Evolutionary conservation across 768 basidiomycete species (phyloP).

Genomic region (Boletus subparvulus): DNA sequence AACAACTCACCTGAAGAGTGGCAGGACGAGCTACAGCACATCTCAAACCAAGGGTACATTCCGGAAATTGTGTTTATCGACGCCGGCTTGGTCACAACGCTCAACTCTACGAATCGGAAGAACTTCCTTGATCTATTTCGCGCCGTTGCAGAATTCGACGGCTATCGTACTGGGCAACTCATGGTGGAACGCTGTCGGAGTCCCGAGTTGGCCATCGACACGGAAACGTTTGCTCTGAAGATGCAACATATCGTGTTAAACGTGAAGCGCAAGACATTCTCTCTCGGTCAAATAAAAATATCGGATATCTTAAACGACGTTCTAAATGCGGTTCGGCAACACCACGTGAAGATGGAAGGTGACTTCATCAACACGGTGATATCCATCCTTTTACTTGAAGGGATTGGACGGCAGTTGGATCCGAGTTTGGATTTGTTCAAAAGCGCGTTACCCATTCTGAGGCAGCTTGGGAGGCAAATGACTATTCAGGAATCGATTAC

Average conservation of each 20-base stretch:
- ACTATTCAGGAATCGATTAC: constrained; percentile 65
- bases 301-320: constrained; percentile 91
- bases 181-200: constrained; percentile 95
- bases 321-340: constrained; percentile 76
- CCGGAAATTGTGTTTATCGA: constrained; percentile 97
- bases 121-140: constrained; percentile 98
- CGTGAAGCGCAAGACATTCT: constrained; percentile 96
- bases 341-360: constrained; percentile 98
- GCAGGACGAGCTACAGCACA: constrained; percentile 61
- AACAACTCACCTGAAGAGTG: constrained; percentile 60
- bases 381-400: constrained; percentile 89
- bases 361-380: constrained; percentile 99
- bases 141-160: constrained; percentile 95
- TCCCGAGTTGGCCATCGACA: constrained; percentile 86
- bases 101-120: constrained; percentile 75
- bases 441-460: constrained; percentile 88
- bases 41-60: constrained; percentile 73
- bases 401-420: constrained; percentile 92
- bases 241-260: constrained; percentile 94
- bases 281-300: constrained; percentile 94
- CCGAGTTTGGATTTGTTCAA: constrained; percentile 93
- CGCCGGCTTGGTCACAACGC: constrained; percentile 89
- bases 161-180: constrained; percentile 90
- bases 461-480: constrained; percentile 92
- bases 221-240: constrained; percentile 94